Conservation (phyloP, 306 rosid genomes). For the Benincasa hispida region DNA sequence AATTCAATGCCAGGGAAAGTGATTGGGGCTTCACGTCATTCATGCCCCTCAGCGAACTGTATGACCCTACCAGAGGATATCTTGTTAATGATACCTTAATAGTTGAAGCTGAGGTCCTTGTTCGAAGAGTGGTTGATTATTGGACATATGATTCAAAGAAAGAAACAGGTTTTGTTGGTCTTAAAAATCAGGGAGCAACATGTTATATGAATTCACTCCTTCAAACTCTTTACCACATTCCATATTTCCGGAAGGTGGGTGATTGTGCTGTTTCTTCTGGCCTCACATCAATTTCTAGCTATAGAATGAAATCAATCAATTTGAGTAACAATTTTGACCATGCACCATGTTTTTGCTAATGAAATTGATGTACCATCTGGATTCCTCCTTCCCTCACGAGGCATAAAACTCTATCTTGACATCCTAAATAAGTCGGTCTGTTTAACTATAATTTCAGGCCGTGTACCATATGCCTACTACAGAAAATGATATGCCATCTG, state of each 20-base stretch:
- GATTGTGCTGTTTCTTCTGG: neutral
- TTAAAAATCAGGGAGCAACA: conserved; percentile 90
- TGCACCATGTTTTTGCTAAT: neutral
- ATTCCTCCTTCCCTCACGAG: neutral
- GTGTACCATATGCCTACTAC: conserved; percentile 94
- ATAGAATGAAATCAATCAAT: conserved; percentile 11
- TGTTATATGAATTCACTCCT: conserved; percentile 89
- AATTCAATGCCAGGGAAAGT: conserved; percentile 83
- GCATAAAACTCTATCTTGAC: neutral
- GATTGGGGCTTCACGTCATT: conserved; percentile 96
- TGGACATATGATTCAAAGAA: conserved; percentile 81
- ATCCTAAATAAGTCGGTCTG: neutral
- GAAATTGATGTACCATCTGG: neutral
- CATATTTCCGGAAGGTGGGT: conserved; percentile 74
- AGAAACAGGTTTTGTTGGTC: conserved; percentile 90
- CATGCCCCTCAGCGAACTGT: conserved; percentile 78
- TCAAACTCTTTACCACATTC: conserved; percentile 77
- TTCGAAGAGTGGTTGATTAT: conserved; percentile 73
- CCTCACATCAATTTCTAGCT: neutral
- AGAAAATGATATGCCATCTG: conserved; percentile 82
- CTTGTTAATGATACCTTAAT: conserved; percentile 58
- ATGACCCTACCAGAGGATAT: conserved; percentile 72
- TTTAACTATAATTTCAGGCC: conserved; percentile 49
- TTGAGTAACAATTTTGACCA: neutral
- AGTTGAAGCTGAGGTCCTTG: conserved; percentile 81